These are phyloP conservation scores for Cardamine chenopodiifolia DNA, from an alignment of 345 rosid genomes.

Conservation along the genomic window DNA sequence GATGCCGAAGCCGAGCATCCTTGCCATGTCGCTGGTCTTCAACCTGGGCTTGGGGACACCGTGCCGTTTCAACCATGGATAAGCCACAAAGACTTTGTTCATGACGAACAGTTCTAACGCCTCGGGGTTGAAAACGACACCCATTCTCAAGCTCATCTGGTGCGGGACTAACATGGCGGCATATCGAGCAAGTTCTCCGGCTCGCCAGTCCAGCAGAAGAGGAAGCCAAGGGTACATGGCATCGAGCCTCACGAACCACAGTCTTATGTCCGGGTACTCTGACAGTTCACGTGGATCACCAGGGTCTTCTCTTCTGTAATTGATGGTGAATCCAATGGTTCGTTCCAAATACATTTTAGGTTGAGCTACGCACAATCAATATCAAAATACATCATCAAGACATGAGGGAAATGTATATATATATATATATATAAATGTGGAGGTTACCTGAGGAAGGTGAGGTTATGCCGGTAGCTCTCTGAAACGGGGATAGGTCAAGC, in stretches of 20 bases:
- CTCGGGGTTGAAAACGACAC: conserved; percentile 87
- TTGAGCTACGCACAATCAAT: conserved; percentile 44
- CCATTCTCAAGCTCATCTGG: conserved; percentile 91
- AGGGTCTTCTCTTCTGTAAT: conserved; percentile 70
- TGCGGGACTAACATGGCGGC: conserved; percentile 71
- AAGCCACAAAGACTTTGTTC: conserved; percentile 72
- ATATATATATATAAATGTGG: not conserved
- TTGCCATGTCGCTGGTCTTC: conserved; percentile 84
- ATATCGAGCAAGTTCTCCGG: conserved; percentile 87
- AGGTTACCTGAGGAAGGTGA: conserved; percentile 60
- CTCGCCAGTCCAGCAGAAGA: conserved; percentile 81
- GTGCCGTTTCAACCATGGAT: conserved; percentile 69
- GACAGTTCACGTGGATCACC: conserved; percentile 73
- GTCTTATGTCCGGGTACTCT: conserved; percentile 79
- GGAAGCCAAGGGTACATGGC: conserved; percentile 86
- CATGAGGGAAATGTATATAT: not conserved
- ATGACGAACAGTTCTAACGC: conserved; percentile 77
- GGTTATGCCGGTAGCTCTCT: conserved; percentile 61
- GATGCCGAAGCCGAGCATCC: conserved; percentile 87
- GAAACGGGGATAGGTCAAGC: conserved; percentile 80
- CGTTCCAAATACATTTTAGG: conserved; percentile 64
- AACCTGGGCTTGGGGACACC: conserved; percentile 63
- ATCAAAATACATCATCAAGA: no score
- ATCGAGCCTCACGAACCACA: conserved; percentile 92
- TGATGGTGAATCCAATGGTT: conserved; percentile 73